Evolutionary conservation across 2,329 filamentous ascomycete species (phyloP).

Genomic region (Stemphylium beticola): DNA sequence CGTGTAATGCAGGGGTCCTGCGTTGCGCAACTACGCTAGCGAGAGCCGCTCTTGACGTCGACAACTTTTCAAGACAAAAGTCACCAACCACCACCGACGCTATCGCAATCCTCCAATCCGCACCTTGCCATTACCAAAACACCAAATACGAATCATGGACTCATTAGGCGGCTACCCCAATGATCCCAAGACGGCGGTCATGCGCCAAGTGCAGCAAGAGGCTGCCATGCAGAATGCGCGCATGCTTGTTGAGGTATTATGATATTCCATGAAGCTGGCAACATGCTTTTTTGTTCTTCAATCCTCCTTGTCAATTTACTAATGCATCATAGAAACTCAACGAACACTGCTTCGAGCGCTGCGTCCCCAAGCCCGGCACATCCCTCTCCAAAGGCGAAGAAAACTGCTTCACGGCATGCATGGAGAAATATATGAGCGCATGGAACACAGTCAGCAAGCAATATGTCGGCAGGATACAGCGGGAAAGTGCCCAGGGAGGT

Average conservation of each 20-base stretch:
- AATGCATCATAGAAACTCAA: conserved; percentile 53
- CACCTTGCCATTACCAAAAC: background rate
- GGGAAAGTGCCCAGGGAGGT: conserved; percentile 33
- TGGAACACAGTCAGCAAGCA: conserved; percentile 60
- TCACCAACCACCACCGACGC: conserved; percentile 1
- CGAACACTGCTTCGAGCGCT: conserved; percentile 63
- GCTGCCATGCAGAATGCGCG: conserved; percentile 59
- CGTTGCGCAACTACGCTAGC: conserved; percentile 22
- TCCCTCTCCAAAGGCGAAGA: conserved; percentile 58
- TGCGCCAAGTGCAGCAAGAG: conserved; percentile 61
- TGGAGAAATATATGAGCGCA: conserved; percentile 63
- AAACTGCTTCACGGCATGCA: conserved; percentile 58
- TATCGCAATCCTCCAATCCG: background rate
- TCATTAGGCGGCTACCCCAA: conserved; percentile 41
- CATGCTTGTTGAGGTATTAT: conserved; percentile 53
- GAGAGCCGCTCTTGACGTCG: conserved; percentile 38
- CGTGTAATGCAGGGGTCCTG: conserved; percentile 32
- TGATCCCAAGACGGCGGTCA: conserved; percentile 56
- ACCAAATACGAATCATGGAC: conserved; percentile 34
- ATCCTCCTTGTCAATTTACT: background rate
- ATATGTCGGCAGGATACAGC: conserved; percentile 58
- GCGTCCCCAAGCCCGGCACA: conserved; percentile 59
- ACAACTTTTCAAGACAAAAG: conserved; percentile 28
- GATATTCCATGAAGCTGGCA: background rate
- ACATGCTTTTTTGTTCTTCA: background rate